Evolutionary conservation across 257 asterid genomes (phyloP).

Genomic region (Solanum pennellii): DNA sequence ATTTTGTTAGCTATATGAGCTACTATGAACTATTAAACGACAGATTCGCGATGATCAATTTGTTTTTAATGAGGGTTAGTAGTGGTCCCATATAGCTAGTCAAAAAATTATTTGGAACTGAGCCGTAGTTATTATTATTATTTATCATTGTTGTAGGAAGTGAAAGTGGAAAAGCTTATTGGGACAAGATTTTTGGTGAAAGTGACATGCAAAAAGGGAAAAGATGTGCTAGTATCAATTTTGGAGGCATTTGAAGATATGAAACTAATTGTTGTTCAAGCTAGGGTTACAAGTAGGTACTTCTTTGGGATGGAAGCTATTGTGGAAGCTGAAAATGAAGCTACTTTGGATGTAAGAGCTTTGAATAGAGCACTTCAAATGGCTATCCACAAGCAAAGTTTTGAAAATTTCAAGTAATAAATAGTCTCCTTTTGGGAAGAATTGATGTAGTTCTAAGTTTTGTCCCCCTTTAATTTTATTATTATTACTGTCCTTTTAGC

Average conservation of each 20-base stretch:
- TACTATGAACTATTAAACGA: background rate
- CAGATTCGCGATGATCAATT: background rate
- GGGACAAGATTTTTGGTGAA: constrained; percentile 28
- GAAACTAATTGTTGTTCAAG: constrained; percentile 36
- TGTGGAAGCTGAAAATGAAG: constrained; percentile 25
- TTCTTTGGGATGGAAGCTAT: constrained; percentile 63
- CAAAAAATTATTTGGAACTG: background rate
- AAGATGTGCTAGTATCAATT: constrained; percentile 36
- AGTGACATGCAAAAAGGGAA: constrained; percentile 52
- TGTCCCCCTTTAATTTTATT: background rate
- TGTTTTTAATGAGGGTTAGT: background rate
- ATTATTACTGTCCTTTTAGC: background rate
- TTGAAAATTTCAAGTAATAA: background rate
- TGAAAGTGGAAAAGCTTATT: constrained; percentile 59
- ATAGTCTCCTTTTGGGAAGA: background rate
- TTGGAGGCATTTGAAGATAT: constrained; percentile 48
- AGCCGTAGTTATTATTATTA: background rate
- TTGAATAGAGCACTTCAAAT: constrained; percentile 28
- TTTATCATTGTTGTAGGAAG: constrained; percentile 27
- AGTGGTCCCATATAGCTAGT: background rate
- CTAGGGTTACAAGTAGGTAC: constrained; percentile 31
- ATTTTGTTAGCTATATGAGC: background rate
- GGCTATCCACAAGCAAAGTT: constrained; percentile 20
- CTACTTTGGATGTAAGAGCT: constrained; percentile 13
- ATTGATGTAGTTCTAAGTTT: background rate